Base-by-base conservation (phyloP, 2,329 filamentous ascomycete genomes). In the Colletotrichum sublineola region DNA sequence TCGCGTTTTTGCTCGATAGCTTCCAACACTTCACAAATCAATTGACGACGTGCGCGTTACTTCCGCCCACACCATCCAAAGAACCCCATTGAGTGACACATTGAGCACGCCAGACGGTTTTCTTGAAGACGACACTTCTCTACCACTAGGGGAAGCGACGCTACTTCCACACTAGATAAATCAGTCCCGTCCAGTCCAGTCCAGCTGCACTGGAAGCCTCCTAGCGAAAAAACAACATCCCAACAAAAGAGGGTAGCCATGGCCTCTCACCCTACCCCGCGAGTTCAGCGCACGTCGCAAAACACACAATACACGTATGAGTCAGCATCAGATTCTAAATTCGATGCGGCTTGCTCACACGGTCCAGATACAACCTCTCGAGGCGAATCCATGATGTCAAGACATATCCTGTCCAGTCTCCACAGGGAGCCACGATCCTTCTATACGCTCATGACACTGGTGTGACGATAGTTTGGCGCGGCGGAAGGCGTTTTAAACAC, bases 391-490 rank as follows among this genome's bases (percentile, higher is more conserved):
- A 91, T 79, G 84, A 89, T 76, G 84, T 90, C 62, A 88, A 90
- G 75, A 86, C 86, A 5, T 92, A 92, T 76, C 90, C 90, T 1
- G 83, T 90, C 24, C 84, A 85, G 70, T 91, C 90, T 1, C 86
- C 89, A 1, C 90, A 92, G 77, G 90, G 90, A 46, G 90, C 90
- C 8, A 89, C 86, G 2, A 86, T 92, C 77, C 78, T 92, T 36
- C 80, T 92, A 56, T 91, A 91, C 76, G 90, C 88, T 57, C 90
- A 92, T 75, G 89, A 91, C 71, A 89, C 87, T 78, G 90, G 90
- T 56, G 80, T 91, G 53, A 89, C 86, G 3, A 77, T 92, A 48
- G 80, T 89, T 33, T 92, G 90, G 90, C 86, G 89, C 53, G 90
- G 90, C 57, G 90, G 90, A 14, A 85, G 85, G 63, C 84, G 85